Conservation (phyloP, 768 basidiomycete species). For the Termitomyces sp. region DNA sequence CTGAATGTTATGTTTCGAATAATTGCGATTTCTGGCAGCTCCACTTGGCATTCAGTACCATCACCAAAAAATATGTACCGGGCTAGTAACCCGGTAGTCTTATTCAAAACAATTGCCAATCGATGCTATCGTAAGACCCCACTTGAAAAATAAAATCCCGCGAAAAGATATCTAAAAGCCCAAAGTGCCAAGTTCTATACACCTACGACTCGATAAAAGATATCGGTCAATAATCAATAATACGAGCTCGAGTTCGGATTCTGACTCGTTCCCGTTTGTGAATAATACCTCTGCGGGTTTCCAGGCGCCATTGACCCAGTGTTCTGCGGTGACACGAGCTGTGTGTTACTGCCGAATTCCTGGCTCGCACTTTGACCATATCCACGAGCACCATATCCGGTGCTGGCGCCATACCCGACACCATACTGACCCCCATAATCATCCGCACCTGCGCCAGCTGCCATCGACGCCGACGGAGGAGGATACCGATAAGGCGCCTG, state of each 20-base stretch:
- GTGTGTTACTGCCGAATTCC: constrained; percentile 7
- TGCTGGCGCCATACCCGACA: background rate
- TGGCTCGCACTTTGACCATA: background rate
- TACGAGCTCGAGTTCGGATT: background rate
- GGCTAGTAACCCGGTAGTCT: background rate
- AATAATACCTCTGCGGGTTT: constrained; percentile 1
- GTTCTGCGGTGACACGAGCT: constrained; percentile 4
- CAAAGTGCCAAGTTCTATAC: background rate
- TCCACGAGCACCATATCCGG: background rate
- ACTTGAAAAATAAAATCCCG: background rate
- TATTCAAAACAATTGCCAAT: background rate
- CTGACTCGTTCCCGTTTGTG: background rate
- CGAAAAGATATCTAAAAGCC: background rate
- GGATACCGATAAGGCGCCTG: constrained; percentile 11
- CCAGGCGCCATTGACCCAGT: background rate
- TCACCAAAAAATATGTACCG: too few relatives aligned
- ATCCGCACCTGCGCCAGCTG: background rate
- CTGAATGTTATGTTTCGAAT: too few relatives aligned
- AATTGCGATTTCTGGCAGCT: too few relatives aligned
- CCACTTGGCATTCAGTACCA: too few relatives aligned
- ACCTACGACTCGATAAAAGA: background rate
- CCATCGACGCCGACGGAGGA: constrained; percentile 4
- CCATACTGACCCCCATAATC: background rate
- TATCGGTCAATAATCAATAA: background rate
- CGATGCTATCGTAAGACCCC: background rate